Evolutionary conservation across 768 basidiomycete genomes (phyloP).

Genomic region (Boletus tomentosulus): DNA sequence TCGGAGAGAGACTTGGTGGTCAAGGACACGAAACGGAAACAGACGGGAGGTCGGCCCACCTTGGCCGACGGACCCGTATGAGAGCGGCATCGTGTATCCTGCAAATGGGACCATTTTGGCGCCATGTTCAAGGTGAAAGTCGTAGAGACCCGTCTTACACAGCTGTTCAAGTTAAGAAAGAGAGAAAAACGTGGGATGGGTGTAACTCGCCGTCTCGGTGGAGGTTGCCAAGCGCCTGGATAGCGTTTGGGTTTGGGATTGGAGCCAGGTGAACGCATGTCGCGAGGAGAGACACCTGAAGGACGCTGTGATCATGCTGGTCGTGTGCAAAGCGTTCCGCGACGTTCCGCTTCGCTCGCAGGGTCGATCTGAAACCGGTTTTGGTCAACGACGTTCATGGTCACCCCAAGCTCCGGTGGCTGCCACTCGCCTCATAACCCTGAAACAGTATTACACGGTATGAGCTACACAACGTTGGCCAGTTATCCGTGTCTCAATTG

Average conservation of each 20-base stretch:
- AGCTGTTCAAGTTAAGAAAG: conserved; percentile 35
- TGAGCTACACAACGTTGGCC: background rate
- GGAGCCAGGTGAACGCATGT: background rate
- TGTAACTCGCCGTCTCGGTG: conserved; percentile 15
- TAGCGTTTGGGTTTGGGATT: background rate
- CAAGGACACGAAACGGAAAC: conserved; percentile 10
- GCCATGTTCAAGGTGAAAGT: conserved; percentile 77
- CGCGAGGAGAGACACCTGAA: conserved; percentile 2
- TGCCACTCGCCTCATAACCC: no score
- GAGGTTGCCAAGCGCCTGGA: conserved; percentile 19
- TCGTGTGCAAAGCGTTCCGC: background rate
- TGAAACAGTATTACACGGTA: background rate
- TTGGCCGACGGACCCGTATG: conserved; percentile 80
- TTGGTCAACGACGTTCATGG: background rate
- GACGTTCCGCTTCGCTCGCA: background rate
- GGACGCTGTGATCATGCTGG: conserved; percentile 5
- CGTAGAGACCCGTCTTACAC: conserved; percentile 73
- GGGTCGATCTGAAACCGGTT: background rate
- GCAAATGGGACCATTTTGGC: conserved; percentile 98
- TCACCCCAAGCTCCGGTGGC: no score
- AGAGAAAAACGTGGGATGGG: background rate
- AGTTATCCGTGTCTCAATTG: background rate
- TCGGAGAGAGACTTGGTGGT: conserved; percentile 1
- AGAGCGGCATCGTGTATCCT: conserved; percentile 90
- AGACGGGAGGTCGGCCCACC: no score